A percentile compares a stretch with the other conserved stretches of the same genome.
Evolutionary conservation across 1,284 basidiomycete genomes (phyloP).

Genomic region (Kwoniella shivajii): DNA sequence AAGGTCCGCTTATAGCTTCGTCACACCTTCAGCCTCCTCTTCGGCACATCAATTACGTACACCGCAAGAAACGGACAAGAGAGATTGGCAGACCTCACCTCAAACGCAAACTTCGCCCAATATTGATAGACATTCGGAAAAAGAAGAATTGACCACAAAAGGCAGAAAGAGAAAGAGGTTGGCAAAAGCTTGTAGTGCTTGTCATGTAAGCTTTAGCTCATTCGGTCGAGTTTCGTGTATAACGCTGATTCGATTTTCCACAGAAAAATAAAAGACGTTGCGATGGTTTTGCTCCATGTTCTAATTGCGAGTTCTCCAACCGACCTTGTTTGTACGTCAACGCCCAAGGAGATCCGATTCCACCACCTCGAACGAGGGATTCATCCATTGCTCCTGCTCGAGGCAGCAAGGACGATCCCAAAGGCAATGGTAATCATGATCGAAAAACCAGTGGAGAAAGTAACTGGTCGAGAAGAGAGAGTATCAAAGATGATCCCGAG

Average conservation of each 20-base stretch:
- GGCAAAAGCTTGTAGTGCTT: conserved; percentile 54
- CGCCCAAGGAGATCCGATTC: conserved; percentile 51
- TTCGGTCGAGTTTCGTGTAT: no score
- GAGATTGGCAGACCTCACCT: conserved; percentile 3
- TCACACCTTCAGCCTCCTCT: neutral
- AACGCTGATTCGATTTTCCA: neutral
- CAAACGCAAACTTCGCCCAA: neutral
- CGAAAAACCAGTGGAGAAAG: conserved; percentile 11
- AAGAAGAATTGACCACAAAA: conserved; percentile 53
- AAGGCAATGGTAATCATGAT: neutral
- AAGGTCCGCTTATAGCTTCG: conserved; percentile 10
- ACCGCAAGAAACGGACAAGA: conserved; percentile 1
- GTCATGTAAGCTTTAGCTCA: conserved; percentile 43
- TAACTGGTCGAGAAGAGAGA: conserved; percentile 19
- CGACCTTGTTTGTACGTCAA: conserved; percentile 55
- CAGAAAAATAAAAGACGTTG: conserved; percentile 58
- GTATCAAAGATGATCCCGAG: conserved; percentile 17
- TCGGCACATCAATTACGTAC: neutral
- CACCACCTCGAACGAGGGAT: conserved; percentile 51
- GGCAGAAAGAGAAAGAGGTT: conserved; percentile 52
- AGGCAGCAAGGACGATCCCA: conserved; percentile 11
- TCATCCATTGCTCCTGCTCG: conserved; percentile 24
- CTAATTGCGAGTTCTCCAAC: conserved; percentile 58
- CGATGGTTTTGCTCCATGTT: conserved; percentile 58
- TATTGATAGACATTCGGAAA: conserved; percentile 18